Conservation (phyloP, 345 rosid genomes). For the Ricinus communis region DNA sequence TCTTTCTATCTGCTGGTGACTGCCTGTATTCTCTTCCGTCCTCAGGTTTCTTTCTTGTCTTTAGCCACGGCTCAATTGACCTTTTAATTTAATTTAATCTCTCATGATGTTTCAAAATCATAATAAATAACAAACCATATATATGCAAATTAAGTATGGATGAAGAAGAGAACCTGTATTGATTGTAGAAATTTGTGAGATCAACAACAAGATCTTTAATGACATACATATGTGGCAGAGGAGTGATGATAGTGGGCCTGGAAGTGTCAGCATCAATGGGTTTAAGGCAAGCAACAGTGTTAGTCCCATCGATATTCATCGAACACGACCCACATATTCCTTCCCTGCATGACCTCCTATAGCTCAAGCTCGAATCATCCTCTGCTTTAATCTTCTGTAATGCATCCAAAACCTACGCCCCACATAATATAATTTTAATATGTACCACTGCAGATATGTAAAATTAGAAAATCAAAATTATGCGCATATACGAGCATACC, state of each 20-base stretch:
- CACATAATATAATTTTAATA: too few species aligned
- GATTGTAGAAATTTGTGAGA: slow-evolving; percentile 66
- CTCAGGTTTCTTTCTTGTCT: slow-evolving; percentile 36
- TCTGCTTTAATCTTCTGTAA: slow-evolving; percentile 70
- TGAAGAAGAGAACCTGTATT: slow-evolving; percentile 44
- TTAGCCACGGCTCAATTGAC: slow-evolving; percentile 71
- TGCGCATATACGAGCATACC: slow-evolving; percentile 16
- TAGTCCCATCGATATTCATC: slow-evolving; percentile 66
- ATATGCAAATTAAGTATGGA: too few species aligned
- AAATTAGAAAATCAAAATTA: slow-evolving; percentile 3
- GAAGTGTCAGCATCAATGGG: slow-evolving; percentile 49
- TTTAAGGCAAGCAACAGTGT: slow-evolving; percentile 67
- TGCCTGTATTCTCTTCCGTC: slow-evolving; percentile 56
- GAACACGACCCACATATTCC: slow-evolving; percentile 79
- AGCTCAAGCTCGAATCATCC: slow-evolving; percentile 55
- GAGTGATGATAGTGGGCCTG: slow-evolving; percentile 52
- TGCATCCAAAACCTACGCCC: slow-evolving; percentile 63
- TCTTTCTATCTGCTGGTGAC: slow-evolving; percentile 50
- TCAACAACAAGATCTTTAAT: slow-evolving; percentile 64
- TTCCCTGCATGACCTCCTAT: slow-evolving; percentile 68
- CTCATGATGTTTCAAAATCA: neutral
- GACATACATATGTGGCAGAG: slow-evolving; percentile 67
- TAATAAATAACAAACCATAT: neutral
- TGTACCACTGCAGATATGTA: too few species aligned
- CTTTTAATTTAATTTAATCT: slow-evolving; percentile 19